A percentile compares a stretch with the other conserved stretches of the same genome.
phyloP scores from a whole-genome alignment of 2,329 filamentous ascomycete species.

The Nemania bipapillata region DNA sequence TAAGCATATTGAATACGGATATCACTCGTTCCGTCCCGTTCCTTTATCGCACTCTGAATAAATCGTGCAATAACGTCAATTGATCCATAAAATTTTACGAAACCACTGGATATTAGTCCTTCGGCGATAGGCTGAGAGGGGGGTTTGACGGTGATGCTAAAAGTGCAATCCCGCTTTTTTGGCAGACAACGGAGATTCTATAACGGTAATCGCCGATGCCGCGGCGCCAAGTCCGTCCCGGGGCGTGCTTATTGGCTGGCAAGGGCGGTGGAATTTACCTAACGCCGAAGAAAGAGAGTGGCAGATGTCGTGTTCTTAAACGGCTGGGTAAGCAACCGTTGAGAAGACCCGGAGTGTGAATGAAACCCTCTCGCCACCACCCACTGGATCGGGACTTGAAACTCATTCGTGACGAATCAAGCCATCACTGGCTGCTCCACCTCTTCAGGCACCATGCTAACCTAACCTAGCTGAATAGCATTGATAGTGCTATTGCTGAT shows the following conservation, averaged over 20 bases:
- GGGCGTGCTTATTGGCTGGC: neutral
- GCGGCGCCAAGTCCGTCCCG: slow-evolving; percentile 24
- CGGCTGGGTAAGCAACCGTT: neutral
- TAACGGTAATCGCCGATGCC: slow-evolving; percentile 31
- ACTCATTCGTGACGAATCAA: neutral
- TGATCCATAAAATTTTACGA: neutral
- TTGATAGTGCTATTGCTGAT: slow-evolving; percentile 2
- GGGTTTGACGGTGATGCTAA: slow-evolving; percentile 18
- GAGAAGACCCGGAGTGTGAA: neutral
- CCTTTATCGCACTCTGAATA: neutral
- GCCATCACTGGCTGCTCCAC: slow-evolving; percentile 6
- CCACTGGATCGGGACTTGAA: neutral
- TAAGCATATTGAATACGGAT: neutral
- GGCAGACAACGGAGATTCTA: slow-evolving; percentile 25
- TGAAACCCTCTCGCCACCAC: neutral
- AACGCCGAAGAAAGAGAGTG: slow-evolving; percentile 21
- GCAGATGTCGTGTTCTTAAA: neutral
- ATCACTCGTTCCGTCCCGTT: neutral
- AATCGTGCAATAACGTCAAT: neutral
- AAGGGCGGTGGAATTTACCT: neutral
- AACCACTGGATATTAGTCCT: neutral
- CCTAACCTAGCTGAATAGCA: slow-evolving; percentile 13
- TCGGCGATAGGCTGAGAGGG: slow-evolving; percentile 4
- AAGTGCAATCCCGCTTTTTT: slow-evolving; percentile 18
- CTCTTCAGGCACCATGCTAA: slow-evolving; percentile 8